Conservation (phyloP, 202 grass and related monocot species). For the Carex sylvatica region DNA sequence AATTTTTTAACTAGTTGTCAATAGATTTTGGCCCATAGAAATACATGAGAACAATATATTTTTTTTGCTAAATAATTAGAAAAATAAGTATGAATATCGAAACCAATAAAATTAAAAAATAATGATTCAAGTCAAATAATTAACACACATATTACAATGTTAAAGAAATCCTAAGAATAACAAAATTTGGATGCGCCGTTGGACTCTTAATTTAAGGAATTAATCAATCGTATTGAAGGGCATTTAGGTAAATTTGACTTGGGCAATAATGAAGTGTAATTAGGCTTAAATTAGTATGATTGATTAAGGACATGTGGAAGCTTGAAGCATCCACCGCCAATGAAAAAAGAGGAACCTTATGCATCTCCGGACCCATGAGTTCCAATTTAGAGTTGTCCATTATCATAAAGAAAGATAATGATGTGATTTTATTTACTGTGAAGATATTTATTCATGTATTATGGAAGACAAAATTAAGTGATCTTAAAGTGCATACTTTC, state of each 20-base stretch:
- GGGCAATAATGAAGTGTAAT: neutral
- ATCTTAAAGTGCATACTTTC: neutral
- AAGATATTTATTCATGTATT: neutral
- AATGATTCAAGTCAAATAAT: neutral
- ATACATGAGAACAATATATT: too few relatives aligned
- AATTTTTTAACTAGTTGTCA: too few relatives aligned
- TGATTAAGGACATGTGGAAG: neutral
- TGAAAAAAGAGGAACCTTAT: neutral
- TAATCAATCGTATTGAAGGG: neutral
- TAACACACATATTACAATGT: neutral
- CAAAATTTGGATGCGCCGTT: neutral
- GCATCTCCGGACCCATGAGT: neutral
- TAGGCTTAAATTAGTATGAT: neutral
- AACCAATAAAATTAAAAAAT: too few relatives aligned
- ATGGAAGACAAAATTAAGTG: neutral
- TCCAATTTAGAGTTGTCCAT: neutral
- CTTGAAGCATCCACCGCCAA: neutral
- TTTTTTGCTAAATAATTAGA: too few relatives aligned
- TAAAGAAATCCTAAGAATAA: neutral
- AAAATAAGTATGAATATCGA: too few relatives aligned
- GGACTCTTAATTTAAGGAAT: neutral
- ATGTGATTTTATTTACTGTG: neutral
- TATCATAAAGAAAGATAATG: slow-evolving; percentile 3
- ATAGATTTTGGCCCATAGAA: too few relatives aligned
- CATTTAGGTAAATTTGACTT: slow-evolving; percentile 1